Base-by-base conservation (phyloP, 163 green algal genomes). In the Chlamydomonas reinhardtii region DNA sequence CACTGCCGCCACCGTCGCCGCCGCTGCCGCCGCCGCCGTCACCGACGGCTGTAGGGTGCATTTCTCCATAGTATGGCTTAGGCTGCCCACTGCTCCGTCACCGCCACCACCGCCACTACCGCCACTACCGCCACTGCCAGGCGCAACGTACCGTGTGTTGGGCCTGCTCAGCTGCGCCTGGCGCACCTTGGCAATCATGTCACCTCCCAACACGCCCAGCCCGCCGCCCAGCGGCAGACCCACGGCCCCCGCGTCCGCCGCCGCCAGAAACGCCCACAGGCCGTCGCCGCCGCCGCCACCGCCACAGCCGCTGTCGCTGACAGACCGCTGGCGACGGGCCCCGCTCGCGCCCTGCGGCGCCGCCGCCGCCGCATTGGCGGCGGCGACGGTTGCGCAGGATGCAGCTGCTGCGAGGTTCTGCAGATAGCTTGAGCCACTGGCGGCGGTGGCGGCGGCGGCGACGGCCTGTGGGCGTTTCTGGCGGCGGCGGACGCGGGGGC, bases 301-400 rank as follows among this genome's bases (percentile, higher is more conserved):
- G 29, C 64, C 64, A n/a, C 17, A 84, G 32, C 78, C 78, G 66
- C 78, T 77, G 52, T 85, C 78, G 25, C 78, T 85, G 0, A 85
- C 9, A 22, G 78, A 69, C 1, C 78, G 78, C 20, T 35, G 66
- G 39, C 78, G 78, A 19, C 48, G 66, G n/a, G n/a, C n/a, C n/a
- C n/a, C n/a, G n/a, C n/a, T n/a, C n/a, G 64, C 34, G 62, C 61
- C 6, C 27, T 16, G 2, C 8, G 24, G 25, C 76, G 27, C 27
- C n/a, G 25, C 5, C 43, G 76, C 6, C 3, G 64, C 64, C 43
- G 65, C 48, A 1, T 9, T 17, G 11, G 78, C 78, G 24, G 78
- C 78, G 14, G 65, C 78, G 29, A 65, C 78, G 64, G 69, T 32
- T 22, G 78, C n/a, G 11, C 4, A 14, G 1, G 29, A 20, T 22